Percentiles rank a stretch among this genome's conserved stretches.
These are phyloP conservation scores for Saksenaea vasiformis DNA, from an alignment of 371 early-diverging fungal genomes.

Conservation along the genomic window DNA sequence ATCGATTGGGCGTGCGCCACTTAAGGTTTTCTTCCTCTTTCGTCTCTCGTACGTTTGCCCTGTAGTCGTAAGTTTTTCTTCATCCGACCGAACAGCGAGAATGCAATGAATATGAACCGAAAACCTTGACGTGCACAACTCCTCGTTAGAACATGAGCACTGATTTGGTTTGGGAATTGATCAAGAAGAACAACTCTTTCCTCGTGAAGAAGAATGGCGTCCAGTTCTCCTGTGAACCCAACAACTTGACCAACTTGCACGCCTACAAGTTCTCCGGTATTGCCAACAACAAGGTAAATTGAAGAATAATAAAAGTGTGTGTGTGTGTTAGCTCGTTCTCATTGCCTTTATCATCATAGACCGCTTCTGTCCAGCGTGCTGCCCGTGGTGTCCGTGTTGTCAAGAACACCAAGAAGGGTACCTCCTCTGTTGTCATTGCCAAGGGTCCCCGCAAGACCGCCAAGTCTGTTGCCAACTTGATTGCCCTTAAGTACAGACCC, in stretches of 20 bases:
- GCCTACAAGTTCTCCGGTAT: slow-evolving; percentile 87
- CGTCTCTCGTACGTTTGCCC: slow-evolving; percentile 6
- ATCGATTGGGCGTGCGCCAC: slow-evolving; percentile 5
- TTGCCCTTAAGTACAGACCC: slow-evolving; percentile 73
- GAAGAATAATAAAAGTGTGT: neutral
- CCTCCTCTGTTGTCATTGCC: slow-evolving; percentile 60
- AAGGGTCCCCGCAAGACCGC: slow-evolving; percentile 71
- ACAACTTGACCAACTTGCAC: slow-evolving; percentile 85
- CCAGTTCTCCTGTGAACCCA: slow-evolving; percentile 80
- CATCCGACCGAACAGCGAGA: neutral
- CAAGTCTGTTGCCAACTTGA: slow-evolving; percentile 71
- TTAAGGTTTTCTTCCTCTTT: slow-evolving; percentile 3
- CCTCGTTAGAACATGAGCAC: slow-evolving; percentile 56
- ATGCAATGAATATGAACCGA: neutral
- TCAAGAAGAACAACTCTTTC: slow-evolving; percentile 86
- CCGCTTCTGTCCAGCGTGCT: slow-evolving; percentile 65
- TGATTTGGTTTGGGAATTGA: slow-evolving; percentile 82
- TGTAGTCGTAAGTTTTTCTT: slow-evolving; percentile 2
- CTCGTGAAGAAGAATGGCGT: slow-evolving; percentile 86
- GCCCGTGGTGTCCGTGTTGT: slow-evolving; percentile 67
- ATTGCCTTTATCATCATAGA: slow-evolving; percentile 34
- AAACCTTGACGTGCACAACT: neutral
- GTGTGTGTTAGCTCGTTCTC: too few species aligned
- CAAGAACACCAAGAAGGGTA: slow-evolving; percentile 63
- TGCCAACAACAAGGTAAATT: slow-evolving; percentile 75